phyloP scores from a whole-genome alignment of 148 eudicot species.

The Camellia granthamiana region DNA sequence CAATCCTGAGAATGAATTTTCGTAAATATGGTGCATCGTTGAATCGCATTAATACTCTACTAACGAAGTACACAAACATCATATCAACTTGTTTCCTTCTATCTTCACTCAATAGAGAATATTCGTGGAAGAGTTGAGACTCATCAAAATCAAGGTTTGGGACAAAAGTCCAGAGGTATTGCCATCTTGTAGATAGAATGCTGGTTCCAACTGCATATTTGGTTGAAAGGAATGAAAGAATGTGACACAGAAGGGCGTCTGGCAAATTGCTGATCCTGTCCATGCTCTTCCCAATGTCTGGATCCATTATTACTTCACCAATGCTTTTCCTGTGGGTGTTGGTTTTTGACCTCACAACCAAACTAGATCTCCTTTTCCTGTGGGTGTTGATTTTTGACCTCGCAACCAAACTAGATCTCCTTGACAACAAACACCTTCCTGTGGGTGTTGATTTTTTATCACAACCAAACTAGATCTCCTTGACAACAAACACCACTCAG shows the following conservation, averaged over 20 bases:
- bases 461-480: too few relatives aligned
- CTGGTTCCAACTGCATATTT: slow-evolving; percentile 28
- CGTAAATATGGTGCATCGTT: slow-evolving; percentile 17
- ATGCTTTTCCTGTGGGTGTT: not conserved
- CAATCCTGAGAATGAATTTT: not conserved
- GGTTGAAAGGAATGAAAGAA: slow-evolving; percentile 30
- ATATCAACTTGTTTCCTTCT: not conserved
- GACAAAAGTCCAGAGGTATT: slow-evolving; percentile 21
- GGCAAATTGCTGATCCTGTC: slow-evolving; percentile 28
- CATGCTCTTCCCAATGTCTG: not conserved
- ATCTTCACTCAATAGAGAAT: not conserved
- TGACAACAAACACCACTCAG: too few relatives aligned
- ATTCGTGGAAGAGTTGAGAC: not conserved
- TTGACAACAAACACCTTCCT: too few relatives aligned
- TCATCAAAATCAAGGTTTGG: slow-evolving; percentile 26
- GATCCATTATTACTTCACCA: not conserved
- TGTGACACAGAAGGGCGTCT: slow-evolving; percentile 18
- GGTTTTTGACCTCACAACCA: too few relatives aligned
- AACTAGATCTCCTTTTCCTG: too few relatives aligned
- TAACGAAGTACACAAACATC: slow-evolving; percentile 20
- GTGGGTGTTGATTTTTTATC: too few relatives aligned
- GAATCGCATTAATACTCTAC: slow-evolving; percentile 18
- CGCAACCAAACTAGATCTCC: too few relatives aligned
- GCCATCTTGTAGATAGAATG: slow-evolving; percentile 30
- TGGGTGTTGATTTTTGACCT: too few relatives aligned